phyloP scores from a whole-genome alignment of 768 basidiomycete genomes.

The Scleroderma bovista region DNA sequence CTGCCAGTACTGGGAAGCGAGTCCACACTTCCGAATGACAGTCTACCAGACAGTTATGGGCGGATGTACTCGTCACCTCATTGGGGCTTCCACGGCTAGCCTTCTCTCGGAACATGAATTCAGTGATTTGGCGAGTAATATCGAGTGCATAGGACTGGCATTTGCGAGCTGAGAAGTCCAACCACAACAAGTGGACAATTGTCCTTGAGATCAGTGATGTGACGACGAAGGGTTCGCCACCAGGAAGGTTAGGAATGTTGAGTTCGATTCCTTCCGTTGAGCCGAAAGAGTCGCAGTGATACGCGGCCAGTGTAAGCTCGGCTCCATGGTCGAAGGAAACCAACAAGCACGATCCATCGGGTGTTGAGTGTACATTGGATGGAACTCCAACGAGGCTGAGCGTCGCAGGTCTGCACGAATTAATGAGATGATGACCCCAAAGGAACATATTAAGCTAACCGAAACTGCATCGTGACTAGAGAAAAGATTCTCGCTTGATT shows the following conservation, averaged over 20 bases:
- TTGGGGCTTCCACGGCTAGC: constrained; percentile 15
- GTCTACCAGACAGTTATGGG: constrained; percentile 43
- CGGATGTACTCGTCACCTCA: constrained; percentile 13
- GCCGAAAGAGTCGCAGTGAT: constrained; percentile 51
- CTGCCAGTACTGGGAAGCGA: constrained; percentile 47
- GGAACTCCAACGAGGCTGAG: no score
- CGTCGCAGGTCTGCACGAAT: constrained; percentile 25
- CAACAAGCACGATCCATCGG: no score
- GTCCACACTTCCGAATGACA: constrained; percentile 50
- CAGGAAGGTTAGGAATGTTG: constrained; percentile 21
- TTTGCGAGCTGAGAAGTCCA: constrained; percentile 25
- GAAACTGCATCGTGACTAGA: constrained; percentile 41
- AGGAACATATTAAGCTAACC: constrained; percentile 26
- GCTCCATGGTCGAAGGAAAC: no score
- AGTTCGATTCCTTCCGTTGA: constrained; percentile 35
- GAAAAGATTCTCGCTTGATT: constrained; percentile 42
- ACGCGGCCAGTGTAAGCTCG: constrained; percentile 18
- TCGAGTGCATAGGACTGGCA: constrained; percentile 39
- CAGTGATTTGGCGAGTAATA: constrained; percentile 48
- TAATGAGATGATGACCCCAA: not conserved
- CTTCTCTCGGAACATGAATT: constrained; percentile 46
- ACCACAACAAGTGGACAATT: constrained; percentile 37
- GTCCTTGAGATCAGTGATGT: constrained; percentile 40
- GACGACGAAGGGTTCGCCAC: constrained; percentile 21
- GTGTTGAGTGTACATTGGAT: no score